These are phyloP conservation scores for Ceratobasidium sp. DNA, from an alignment of 1,284 basidiomycete genomes.

Conservation along the genomic window DNA sequence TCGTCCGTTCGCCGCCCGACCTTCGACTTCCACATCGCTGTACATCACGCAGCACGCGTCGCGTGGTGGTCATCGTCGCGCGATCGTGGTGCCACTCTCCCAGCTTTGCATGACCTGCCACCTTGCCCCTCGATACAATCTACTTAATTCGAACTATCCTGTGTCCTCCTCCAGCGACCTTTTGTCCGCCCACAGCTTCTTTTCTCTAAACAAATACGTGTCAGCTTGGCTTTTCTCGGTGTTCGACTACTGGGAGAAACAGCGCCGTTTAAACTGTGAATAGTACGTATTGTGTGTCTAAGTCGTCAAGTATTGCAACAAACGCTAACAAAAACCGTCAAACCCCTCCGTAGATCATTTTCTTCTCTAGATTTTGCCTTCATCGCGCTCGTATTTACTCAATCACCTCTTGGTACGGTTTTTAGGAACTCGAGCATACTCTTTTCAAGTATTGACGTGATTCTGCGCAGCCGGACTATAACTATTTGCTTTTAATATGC, in stretches of 20 bases:
- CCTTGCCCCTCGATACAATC: conserved; percentile 1
- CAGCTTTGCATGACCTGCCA: conserved; percentile 9
- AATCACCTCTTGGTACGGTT: too few species aligned
- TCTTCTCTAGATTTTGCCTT: too few species aligned
- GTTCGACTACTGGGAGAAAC: not conserved
- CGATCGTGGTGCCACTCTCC: conserved; percentile 10
- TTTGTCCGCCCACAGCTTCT: not conserved
- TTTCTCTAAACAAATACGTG: conserved; percentile 11
- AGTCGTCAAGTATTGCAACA: too few species aligned
- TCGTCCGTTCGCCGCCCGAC: not conserved
- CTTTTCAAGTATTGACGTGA: too few species aligned
- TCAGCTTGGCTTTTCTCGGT: not conserved
- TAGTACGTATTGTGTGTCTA: too few species aligned
- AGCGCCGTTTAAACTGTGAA: not conserved
- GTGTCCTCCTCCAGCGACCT: not conserved
- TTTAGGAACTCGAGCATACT: too few species aligned
- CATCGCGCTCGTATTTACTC: too few species aligned
- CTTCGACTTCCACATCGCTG: not conserved
- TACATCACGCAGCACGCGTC: not conserved
- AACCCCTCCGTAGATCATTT: too few species aligned
- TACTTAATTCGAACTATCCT: not conserved
- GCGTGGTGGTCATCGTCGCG: not conserved
- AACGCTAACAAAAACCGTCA: too few species aligned
- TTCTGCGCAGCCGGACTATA: too few species aligned
- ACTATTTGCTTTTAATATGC: too few species aligned